phyloP scores from a whole-genome alignment of 176 grass and related monocot species.

The Stipa capillata region DNA sequence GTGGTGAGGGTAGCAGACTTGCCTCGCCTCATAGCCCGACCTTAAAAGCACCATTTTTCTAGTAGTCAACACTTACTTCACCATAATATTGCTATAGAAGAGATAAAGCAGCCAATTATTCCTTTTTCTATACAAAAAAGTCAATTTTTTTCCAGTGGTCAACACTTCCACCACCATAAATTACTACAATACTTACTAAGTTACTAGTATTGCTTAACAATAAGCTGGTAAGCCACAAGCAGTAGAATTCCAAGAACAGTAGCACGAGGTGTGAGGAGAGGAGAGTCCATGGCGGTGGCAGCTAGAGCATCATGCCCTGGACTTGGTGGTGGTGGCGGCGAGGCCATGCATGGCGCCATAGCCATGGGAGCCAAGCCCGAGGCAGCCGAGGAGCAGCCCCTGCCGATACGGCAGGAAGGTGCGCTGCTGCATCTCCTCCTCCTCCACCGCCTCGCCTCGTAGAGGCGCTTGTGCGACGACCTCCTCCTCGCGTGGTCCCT shows the following conservation, averaged over 20 bases:
- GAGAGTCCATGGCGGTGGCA: background rate
- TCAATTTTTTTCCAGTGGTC: background rate
- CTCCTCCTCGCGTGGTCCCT: conserved; percentile 3
- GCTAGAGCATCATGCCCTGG: conserved; percentile 27
- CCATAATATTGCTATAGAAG: background rate
- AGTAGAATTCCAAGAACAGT: background rate
- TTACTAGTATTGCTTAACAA: background rate
- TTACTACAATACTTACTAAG: background rate
- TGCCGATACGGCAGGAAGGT: conserved; percentile 85
- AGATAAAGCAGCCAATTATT: background rate
- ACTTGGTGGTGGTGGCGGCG: conserved; percentile 27
- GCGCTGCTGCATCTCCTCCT: conserved; percentile 72
- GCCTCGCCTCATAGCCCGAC: too few relatives aligned
- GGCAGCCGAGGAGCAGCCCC: conserved; percentile 49
- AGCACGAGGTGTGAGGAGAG: background rate
- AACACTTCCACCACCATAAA: too few relatives aligned
- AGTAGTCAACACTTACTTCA: background rate
- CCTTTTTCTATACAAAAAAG: conserved; percentile 9
- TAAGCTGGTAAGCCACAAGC: background rate
- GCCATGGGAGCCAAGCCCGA: conserved; percentile 53
- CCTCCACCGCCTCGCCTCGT: conserved; percentile 66
- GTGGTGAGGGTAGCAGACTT: too few relatives aligned
- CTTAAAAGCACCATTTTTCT: background rate
- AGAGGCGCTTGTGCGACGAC: conserved; percentile 60
- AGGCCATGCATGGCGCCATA: conserved; percentile 58